Base-by-base conservation (phyloP, 2,329 filamentous ascomycete genomes). In the Aspergillus oerlinghausenensis region DNA sequence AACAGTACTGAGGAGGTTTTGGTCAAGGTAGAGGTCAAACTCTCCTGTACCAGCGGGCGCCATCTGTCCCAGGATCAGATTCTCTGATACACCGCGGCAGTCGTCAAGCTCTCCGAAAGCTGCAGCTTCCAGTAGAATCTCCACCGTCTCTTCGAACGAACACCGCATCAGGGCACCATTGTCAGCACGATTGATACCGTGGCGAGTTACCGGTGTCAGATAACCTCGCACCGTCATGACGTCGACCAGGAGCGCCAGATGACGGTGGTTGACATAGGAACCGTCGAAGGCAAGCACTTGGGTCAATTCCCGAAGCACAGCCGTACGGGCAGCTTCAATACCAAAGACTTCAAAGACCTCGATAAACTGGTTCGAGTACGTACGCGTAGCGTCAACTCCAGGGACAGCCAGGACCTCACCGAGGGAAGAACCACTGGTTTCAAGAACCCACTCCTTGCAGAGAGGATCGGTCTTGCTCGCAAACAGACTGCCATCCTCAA, bases 111-210 rank as follows among this genome's bases (percentile, higher is more conserved):
- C 94, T 72, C 94, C 94, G 51, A 90, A 90, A 17, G 92, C 91
- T 25, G 94, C 94, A 59, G 94, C 95, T 72, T 99, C 94, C 21
- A 99, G 85, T 53, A 99, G 81, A 80, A 99, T 99, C 72, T 99
- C 95, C 43, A 99, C 94, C 0, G 94, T 99, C 75, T 99, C 95
- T 77, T 99, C 94, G 77, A 99, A 99, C 1, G 94, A 99, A 82
- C 95, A 99, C 74, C 94, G 89, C 94, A 99, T 99, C 67, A 99
- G 82, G 9, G 94, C 95, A 80, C 94, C 94, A 60, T 95, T 99
- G 71, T 99, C 94, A 26, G 93, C 91, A 67, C 94, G 87, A 80
- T 99, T 99, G 80, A 99, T 99, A 78, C 94, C 94, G 72, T 99
- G 94, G 76, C 94, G 90, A 55, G 94, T 99, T 62, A 99, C 93